Evolutionary conservation across 257 asterid species (phyloP).

Genomic region (Asclepias syriaca): DNA sequence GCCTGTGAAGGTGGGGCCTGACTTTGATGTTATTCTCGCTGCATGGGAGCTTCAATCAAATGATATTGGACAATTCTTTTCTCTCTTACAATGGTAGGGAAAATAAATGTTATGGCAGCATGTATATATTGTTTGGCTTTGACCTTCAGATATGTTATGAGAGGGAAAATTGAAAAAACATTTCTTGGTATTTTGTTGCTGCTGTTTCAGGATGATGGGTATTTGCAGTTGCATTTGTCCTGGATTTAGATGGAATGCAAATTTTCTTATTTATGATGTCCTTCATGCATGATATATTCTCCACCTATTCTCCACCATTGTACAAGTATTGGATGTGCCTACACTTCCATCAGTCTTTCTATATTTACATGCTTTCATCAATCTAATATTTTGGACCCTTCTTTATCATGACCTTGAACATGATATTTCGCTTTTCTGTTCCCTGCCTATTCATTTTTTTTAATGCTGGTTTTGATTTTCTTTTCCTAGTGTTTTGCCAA

Average conservation of each 20-base stretch:
- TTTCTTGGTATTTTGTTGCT: neutral
- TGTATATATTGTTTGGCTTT: conserved; percentile 24
- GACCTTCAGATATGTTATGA: conserved; percentile 9
- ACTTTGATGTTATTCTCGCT: conserved; percentile 82
- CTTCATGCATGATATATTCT: neutral
- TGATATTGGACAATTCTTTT: conserved; percentile 77
- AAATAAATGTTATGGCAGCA: conserved; percentile 41
- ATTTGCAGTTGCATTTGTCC: neutral
- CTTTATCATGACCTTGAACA: neutral
- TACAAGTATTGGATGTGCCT: neutral
- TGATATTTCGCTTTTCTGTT: conserved; percentile 3
- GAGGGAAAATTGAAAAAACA: neutral
- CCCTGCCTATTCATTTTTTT: neutral
- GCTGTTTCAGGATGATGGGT: neutral
- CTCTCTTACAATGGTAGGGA: conserved; percentile 84
- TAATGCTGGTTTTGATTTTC: neutral
- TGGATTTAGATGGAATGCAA: neutral
- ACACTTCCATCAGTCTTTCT: neutral
- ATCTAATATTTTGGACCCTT: neutral
- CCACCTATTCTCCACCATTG: neutral
- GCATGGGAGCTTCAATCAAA: conserved; percentile 89
- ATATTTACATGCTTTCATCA: neutral
- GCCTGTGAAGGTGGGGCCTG: conserved; percentile 93
- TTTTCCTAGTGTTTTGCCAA: neutral
- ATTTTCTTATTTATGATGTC: neutral